A percentile compares a stretch with the other conserved stretches of the same genome.
Conservation (phyloP, 768 basidiomycete species). For the Boletus sp. region DNA sequence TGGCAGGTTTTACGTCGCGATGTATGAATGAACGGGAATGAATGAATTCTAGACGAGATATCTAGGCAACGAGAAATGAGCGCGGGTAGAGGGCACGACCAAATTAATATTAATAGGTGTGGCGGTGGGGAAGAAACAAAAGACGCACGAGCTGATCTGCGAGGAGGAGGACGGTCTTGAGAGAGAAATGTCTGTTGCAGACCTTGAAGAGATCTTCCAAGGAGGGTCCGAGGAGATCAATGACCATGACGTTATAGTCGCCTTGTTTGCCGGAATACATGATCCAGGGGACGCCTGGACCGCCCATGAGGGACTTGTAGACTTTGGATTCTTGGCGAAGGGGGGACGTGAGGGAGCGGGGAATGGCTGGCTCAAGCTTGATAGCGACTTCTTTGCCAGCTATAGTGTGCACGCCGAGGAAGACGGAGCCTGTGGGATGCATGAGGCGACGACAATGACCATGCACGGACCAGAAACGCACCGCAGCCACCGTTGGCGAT, state of each 20-base stretch:
- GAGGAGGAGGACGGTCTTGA: constrained; percentile 92
- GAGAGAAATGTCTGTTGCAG: constrained; percentile 87
- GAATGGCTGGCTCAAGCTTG: constrained; percentile 69
- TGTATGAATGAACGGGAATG: constrained; percentile 94
- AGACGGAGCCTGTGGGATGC: constrained; percentile 59
- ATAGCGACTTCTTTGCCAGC: constrained; percentile 85
- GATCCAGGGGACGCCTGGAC: constrained; percentile 87
- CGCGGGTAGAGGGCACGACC: constrained; percentile 15
- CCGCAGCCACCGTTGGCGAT: constrained; percentile 81
- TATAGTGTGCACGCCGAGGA: constrained; percentile 73
- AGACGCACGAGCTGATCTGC: constrained; percentile 88
- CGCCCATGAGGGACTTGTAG: constrained; percentile 88
- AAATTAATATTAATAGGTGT: constrained; percentile 9
- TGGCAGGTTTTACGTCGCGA: constrained; percentile 97
- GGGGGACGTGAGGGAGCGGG: constrained; percentile 50
- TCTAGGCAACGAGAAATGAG: constrained; percentile 44
- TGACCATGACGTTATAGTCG: constrained; percentile 97
- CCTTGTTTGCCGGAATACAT: constrained; percentile 91
- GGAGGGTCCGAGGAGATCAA: constrained; percentile 91
- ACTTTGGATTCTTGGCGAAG: constrained; percentile 89
- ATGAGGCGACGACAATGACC: constrained; percentile 8
- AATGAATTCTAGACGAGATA: constrained; percentile 95
- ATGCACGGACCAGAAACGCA: constrained; percentile 51
- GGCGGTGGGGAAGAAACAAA: neutral
- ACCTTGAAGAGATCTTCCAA: constrained; percentile 85